phyloP scores from a whole-genome alignment of 305 asterid genomes.

The Solanum hybrid region DNA sequence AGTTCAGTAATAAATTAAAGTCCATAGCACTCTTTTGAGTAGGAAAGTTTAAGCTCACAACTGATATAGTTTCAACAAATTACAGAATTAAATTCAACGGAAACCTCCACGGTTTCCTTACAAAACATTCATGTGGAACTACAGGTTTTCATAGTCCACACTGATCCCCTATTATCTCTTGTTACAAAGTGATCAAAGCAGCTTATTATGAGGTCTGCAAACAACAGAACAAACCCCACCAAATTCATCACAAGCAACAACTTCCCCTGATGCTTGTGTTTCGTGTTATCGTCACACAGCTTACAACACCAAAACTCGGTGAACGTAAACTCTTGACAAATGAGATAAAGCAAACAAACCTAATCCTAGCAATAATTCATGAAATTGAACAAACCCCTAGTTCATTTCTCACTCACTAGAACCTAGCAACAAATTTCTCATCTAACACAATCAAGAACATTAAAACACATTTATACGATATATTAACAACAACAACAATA shows the following conservation, averaged over 20 bases:
- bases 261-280: neutral
- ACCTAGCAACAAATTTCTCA: slow-evolving; percentile 2
- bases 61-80: slow-evolving; percentile 6
- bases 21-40: neutral
- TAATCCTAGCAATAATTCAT: neutral
- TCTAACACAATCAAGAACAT: slow-evolving; percentile 3
- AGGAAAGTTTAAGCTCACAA: slow-evolving; percentile 1
- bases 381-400: neutral
- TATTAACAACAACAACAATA: neutral
- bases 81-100: neutral
- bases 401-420: slow-evolving; percentile 9
- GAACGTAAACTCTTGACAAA: neutral
- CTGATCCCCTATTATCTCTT: neutral
- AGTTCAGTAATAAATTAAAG: neutral
- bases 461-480: neutral
- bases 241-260: slow-evolving; percentile 2
- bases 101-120: slow-evolving; percentile 7
- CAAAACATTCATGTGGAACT: slow-evolving; percentile 5
- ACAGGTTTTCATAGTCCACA: slow-evolving; percentile 1
- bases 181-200: neutral
- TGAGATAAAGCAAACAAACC: neutral
- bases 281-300: neutral
- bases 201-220: neutral
- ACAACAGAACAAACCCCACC: neutral
- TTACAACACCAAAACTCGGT: neutral